Percentiles rank a stretch among this genome's conserved stretches.
Evolutionary conservation across 441 rosid species (phyloP).

Genomic region (Geranium incanum): DNA sequence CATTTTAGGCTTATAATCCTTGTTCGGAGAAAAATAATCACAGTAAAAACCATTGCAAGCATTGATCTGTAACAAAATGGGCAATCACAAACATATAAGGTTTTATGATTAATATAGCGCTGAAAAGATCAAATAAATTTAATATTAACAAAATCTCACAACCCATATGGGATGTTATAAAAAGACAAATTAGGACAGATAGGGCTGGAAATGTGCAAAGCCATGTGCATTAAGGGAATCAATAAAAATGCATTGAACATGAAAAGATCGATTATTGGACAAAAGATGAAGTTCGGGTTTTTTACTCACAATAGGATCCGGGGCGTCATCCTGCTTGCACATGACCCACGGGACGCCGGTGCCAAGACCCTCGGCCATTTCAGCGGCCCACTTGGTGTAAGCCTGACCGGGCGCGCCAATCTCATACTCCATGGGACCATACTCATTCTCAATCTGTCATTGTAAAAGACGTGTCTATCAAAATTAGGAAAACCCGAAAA

Average conservation of each 20-base stretch:
- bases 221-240: conserved; percentile 31
- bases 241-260: not conserved
- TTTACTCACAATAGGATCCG: conserved; percentile 88
- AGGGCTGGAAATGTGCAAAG: conserved; percentile 23
- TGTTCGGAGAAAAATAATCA: conserved; percentile 89
- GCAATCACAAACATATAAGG: conserved; percentile 14
- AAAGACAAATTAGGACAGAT: conserved; percentile 19
- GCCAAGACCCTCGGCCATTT: conserved; percentile 84
- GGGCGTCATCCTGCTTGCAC: conserved; percentile 32
- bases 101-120: conserved; percentile 16
- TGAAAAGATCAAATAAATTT: conserved; percentile 15
- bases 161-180: conserved; percentile 5
- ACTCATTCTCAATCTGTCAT: conserved; percentile 90
- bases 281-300: no score
- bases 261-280: no score
- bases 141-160: not conserved
- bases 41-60: conserved; percentile 98
- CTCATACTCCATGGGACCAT: conserved; percentile 90
- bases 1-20: conserved; percentile 86
- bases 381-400: conserved; percentile 82
- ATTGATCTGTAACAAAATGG: conserved; percentile 53
- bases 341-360: conserved; percentile 38
- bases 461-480: no score
- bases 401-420: conserved; percentile 59
- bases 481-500: no score